Base-by-base conservation (phyloP, 2,329 filamentous ascomycete species). In the Xylaria sp. region DNA sequence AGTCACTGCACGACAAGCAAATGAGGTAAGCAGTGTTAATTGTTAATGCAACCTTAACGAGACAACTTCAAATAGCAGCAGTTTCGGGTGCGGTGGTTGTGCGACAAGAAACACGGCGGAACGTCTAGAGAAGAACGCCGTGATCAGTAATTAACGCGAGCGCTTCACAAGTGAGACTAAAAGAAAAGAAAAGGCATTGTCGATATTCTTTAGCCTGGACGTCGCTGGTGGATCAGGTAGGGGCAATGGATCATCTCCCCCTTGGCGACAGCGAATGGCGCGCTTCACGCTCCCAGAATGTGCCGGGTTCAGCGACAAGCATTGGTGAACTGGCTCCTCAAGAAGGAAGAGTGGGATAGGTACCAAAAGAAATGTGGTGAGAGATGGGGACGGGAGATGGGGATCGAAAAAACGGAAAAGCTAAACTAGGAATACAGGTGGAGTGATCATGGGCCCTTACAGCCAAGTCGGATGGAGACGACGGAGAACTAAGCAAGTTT, bases 341-440 rank as follows among this genome's bases (percentile, higher is more conserved):
- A n/a, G 19, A 33, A 59, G 35, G 31, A 37, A 50, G 43, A 51
- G 50, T 50, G 37, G 25, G 35, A 64, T 33, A 38, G 45, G 37
- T 21, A 38, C 52, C 19, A 40, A 33, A 38, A 25, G 38, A 40
- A 57, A 35, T 50, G 17, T 38, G 60, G 17, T 38, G 60, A 57
- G 21, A 47, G 47, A 35, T 40, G 17, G 53, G 46, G 47, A 38
- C 40, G 35, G 49, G 33, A 40, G 19, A 55, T 37, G 46, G 51
- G 52, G 33, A 55, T 51, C 47, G 23, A 58, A 40, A n/a, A 42
- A 57, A 33, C 58, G 51, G 54, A 53, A 57, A 58, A 51, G 37
- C 38, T 58, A 63, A 43, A 60, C 53, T 60, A 61, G 51, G 50
- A 51, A 61, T 57, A 57, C 56, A 52, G 55, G 61, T 66, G 64